These are phyloP conservation scores for Fusarium nurragi DNA, from an alignment of 2,329 filamentous ascomycete species.

Conservation along the genomic window DNA sequence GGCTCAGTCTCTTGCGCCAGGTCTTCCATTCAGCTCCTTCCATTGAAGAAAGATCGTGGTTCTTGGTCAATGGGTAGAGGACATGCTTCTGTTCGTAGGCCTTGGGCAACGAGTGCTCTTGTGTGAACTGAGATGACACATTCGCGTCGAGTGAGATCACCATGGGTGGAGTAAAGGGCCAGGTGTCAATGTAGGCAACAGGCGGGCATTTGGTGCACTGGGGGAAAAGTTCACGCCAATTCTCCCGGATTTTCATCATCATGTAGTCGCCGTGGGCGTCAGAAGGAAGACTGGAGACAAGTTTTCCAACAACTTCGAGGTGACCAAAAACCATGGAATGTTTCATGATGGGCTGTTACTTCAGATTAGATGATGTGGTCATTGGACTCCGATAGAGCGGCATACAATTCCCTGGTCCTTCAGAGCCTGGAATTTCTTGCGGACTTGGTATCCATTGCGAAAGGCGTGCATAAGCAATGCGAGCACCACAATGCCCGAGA, in stretches of 20 bases:
- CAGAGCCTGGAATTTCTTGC: conserved; percentile 11
- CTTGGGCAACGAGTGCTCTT: conserved; percentile 35
- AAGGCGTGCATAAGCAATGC: conserved; percentile 7
- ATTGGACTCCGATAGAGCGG: rapidly evolving
- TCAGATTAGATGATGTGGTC: neutral
- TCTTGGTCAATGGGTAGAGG: conserved; percentile 46
- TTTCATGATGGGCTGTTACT: conserved; percentile 27
- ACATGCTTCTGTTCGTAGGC: conserved; percentile 43
- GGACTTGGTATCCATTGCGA: conserved; percentile 11
- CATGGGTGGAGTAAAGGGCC: conserved; percentile 40
- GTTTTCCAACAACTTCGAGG: conserved; percentile 21
- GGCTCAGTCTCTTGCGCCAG: conserved; percentile 49
- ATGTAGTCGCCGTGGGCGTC: conserved; percentile 32
- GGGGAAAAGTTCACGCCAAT: conserved; percentile 32
- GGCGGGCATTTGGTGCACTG: conserved; percentile 39
- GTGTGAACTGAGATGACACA: conserved; percentile 37
- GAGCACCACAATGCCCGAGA: conserved; percentile 1
- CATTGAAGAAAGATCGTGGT: conserved; percentile 46
- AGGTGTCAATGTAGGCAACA: conserved; percentile 44
- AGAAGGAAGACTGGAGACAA: conserved; percentile 17
- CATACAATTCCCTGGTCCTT: conserved; percentile 11
- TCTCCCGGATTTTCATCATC: conserved; percentile 24
- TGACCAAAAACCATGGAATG: conserved; percentile 36
- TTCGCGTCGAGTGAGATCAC: conserved; percentile 33
- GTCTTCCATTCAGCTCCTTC: conserved; percentile 45